Conservation (phyloP, 2,329 filamentous ascomycete species). For the Monilinia polystroma region DNA sequence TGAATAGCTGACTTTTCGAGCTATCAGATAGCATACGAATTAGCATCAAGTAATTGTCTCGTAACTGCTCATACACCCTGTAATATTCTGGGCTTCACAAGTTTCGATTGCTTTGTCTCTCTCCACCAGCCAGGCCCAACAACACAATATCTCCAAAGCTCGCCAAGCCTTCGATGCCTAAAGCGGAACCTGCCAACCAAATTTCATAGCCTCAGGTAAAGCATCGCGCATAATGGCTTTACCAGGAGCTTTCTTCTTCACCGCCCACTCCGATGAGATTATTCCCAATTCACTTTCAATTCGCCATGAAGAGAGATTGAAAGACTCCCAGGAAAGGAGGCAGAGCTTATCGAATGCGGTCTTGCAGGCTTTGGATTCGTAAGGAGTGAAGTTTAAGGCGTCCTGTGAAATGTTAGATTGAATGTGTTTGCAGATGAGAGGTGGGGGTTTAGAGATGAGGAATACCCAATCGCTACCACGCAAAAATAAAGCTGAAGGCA, state of each 20-base stretch:
- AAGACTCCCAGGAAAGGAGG: neutral
- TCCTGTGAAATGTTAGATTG: neutral
- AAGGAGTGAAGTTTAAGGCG: neutral
- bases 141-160: neutral
- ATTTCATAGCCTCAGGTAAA: neutral
- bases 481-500: conserved; percentile 4
- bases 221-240: conserved; percentile 2
- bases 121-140: neutral
- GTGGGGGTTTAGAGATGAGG: neutral
- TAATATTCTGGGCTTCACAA: neutral
- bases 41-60: neutral
- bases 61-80: neutral
- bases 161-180: neutral
- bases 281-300: conserved; percentile 2
- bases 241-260: conserved; percentile 6
- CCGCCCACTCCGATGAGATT: conserved; percentile 1
- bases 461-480: conserved; percentile 12
- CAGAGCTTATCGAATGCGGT: conserved; percentile 1
- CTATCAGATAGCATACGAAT: neutral
- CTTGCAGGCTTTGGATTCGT: neutral
- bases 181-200: neutral
- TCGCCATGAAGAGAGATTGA: neutral
- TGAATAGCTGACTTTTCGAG: neutral
- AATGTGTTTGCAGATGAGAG: neutral
- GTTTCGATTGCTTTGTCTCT: neutral